These are phyloP conservation scores for Mycena rosella DNA, from an alignment of 768 basidiomycete genomes.

Conservation along the genomic window DNA sequence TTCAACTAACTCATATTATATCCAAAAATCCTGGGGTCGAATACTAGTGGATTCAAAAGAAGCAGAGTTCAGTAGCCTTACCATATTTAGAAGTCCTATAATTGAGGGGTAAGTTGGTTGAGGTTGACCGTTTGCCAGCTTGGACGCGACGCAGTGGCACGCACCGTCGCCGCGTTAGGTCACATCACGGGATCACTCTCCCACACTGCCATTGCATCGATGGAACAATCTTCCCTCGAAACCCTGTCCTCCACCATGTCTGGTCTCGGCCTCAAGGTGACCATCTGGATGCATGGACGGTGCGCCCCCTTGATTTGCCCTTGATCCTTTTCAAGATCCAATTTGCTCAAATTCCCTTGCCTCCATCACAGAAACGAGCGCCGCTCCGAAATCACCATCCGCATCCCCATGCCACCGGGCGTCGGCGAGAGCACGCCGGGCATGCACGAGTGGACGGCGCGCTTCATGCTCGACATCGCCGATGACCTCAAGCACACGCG, in stretches of 20 bases:
- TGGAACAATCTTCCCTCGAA: neutral
- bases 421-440: constrained; percentile 10
- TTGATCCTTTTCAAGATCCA: neutral
- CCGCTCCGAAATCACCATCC: constrained; percentile 14
- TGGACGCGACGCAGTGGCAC: no score
- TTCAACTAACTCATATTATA: no score
- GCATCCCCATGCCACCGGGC: constrained; percentile 11
- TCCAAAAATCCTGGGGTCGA: no score
- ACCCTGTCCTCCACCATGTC: neutral
- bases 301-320: neutral
- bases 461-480: constrained; percentile 16
- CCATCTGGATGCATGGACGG: constrained; percentile 17
- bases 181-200: no score
- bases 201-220: no score
- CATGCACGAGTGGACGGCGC: constrained; percentile 24
- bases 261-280: constrained; percentile 4
- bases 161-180: no score
- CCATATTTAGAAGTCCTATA: no score
- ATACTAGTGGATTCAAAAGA: no score
- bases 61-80: no score
- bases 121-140: no score
- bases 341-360: no score
- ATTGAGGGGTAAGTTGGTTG: no score
- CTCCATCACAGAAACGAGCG: constrained; percentile 22
- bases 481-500: constrained; percentile 25